A percentile compares a stretch with the other conserved stretches of the same genome.
phyloP scores from a whole-genome alignment of 371 early-diverging fungal species.

The Syncephalastrum contaminatum region DNA sequence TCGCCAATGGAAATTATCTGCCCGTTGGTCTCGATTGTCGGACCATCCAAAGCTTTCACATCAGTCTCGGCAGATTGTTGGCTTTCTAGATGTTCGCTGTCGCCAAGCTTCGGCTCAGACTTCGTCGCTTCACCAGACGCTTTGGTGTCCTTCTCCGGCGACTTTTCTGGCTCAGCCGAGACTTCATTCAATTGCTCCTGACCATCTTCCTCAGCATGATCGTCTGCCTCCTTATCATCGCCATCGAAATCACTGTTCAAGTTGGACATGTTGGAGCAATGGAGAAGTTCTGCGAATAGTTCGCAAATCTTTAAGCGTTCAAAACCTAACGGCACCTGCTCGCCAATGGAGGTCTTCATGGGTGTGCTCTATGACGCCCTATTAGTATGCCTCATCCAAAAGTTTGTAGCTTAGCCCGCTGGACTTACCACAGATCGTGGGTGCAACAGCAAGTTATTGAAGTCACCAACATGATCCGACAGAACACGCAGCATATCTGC shows the following conservation, averaged over 20 bases:
- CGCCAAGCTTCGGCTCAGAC: not conserved
- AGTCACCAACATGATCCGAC: slow-evolving; percentile 65
- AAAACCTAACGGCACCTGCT: slow-evolving; percentile 81
- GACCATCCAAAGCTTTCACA: not conserved
- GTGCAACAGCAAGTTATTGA: slow-evolving; percentile 58
- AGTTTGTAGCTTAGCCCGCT: not conserved
- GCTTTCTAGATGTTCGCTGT: not conserved
- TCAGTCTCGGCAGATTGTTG: not conserved
- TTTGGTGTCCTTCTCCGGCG: not conserved
- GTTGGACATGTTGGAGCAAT: slow-evolving; percentile 80
- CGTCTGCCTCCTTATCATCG: slow-evolving; percentile 9
- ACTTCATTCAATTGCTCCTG: not conserved
- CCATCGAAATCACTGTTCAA: slow-evolving; percentile 16
- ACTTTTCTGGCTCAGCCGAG: not conserved
- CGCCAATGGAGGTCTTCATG: slow-evolving; percentile 65
- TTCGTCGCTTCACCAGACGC: not conserved
- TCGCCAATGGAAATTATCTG: slow-evolving; percentile 59
- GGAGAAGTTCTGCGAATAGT: slow-evolving; percentile 92
- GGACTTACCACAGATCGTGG: slow-evolving; percentile 58
- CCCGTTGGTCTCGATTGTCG: slow-evolving; percentile 4
- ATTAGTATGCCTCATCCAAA: slow-evolving; percentile 7
- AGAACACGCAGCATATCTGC: slow-evolving; percentile 82
- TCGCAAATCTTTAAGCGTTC: slow-evolving; percentile 93
- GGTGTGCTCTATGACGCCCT: slow-evolving; percentile 28
- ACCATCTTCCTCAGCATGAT: slow-evolving; percentile 4